Evolutionary conservation across 2,329 filamentous ascomycete species (phyloP).

Genomic region (Blastomyces gilchristii): DNA sequence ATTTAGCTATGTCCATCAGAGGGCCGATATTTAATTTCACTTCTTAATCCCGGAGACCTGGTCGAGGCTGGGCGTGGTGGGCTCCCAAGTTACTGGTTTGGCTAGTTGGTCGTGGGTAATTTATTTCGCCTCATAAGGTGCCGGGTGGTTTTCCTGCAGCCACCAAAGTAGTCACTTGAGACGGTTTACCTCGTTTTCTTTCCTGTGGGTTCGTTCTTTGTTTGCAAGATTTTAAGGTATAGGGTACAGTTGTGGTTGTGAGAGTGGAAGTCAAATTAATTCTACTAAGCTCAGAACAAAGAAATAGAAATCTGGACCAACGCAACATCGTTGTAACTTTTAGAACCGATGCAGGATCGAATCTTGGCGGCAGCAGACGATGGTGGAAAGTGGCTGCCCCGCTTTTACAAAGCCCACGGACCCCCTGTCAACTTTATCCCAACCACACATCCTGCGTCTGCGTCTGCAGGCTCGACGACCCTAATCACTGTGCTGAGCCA

Average conservation of each 20-base stretch:
- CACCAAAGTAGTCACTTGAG: too few relatives aligned
- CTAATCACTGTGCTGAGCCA: background rate
- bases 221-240: background rate
- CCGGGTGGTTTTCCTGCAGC: too few relatives aligned
- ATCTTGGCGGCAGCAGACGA: background rate
- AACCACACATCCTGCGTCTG: background rate
- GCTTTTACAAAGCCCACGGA: background rate
- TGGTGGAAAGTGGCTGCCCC: background rate
- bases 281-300: background rate
- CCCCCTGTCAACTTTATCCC: conserved; percentile 4
- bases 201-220: background rate
- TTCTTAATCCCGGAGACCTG: too few relatives aligned
- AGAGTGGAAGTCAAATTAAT: background rate
- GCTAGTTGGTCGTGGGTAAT: too few relatives aligned
- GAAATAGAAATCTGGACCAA: too few relatives aligned
- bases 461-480: background rate
- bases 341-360: background rate
- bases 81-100: too few relatives aligned
- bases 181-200: too few relatives aligned
- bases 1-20: too few relatives aligned
- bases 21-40: too few relatives aligned
- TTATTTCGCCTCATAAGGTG: too few relatives aligned
- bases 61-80: too few relatives aligned
- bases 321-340: background rate
- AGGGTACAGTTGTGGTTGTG: too few relatives aligned